Conservation (phyloP, 2,329 filamentous ascomycete species). For the Sodiomyces alkalinus region DNA sequence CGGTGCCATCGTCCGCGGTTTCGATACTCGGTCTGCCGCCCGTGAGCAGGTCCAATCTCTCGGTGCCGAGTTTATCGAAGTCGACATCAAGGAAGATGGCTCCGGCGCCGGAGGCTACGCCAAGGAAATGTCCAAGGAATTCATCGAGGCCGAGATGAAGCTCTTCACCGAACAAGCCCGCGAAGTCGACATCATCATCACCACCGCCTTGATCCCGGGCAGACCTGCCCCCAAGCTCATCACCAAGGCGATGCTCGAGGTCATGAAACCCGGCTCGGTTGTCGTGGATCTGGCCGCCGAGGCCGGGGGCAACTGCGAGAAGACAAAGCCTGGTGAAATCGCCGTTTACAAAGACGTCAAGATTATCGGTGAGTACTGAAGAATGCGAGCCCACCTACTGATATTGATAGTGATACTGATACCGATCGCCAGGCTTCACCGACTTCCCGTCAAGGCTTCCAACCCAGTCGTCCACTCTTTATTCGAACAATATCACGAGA, state of each 20-base stretch:
- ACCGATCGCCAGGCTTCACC: conserved; percentile 48
- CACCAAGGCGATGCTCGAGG: conserved; percentile 61
- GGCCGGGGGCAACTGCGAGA: conserved; percentile 76
- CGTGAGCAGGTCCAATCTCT: conserved; percentile 83
- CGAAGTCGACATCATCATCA: conserved; percentile 86
- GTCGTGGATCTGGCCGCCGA: conserved; percentile 81
- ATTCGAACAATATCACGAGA: conserved; percentile 90
- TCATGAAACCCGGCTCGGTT: conserved; percentile 83
- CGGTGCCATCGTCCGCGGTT: conserved; percentile 79
- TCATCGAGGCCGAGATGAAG: conserved; percentile 86
- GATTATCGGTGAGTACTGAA: conserved; percentile 49
- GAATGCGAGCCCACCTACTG: not conserved
- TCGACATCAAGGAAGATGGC: conserved; percentile 72
- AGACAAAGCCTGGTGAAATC: conserved; percentile 60
- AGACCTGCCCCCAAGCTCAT: conserved; percentile 72
- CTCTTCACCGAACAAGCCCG: conserved; percentile 75
- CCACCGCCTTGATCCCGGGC: conserved; percentile 81
- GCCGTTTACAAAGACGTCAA: conserved; percentile 63
- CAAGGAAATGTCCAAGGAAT: conserved; percentile 89
- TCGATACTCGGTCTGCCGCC: conserved; percentile 79
- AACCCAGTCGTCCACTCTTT: conserved; percentile 78
- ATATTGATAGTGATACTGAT: conserved; percentile 6
- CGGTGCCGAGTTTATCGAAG: conserved; percentile 80
- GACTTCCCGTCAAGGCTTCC: conserved; percentile 76
- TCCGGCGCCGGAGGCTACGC: conserved; percentile 76